Conservation (phyloP, 495 filamentous ascomycete species). For the Penicillium nucicola region DNA sequence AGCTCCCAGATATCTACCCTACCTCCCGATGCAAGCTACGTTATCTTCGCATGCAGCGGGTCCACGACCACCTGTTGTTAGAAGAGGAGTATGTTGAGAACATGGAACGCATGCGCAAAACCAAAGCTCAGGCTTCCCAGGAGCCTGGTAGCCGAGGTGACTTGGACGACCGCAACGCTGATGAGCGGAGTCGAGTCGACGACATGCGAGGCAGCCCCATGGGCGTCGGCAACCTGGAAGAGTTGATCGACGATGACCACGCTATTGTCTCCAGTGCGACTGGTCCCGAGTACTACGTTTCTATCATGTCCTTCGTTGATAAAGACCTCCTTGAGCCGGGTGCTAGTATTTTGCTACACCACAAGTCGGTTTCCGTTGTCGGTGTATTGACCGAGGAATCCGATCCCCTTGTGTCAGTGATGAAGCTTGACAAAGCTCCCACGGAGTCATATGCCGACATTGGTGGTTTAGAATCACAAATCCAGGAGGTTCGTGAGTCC, state of each 20-base stretch:
- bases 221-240: conserved; percentile 96
- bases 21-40: conserved; percentile 97
- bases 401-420: conserved; percentile 93
- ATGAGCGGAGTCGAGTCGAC: conserved; percentile 93
- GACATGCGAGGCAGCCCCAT: conserved; percentile 99
- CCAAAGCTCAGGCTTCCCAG: conserved; percentile 74
- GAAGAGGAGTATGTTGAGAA: conserved; percentile 99
- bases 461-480: conserved; percentile 90
- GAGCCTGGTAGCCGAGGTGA: conserved; percentile 48
- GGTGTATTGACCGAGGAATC: conserved; percentile 96
- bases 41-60: conserved; percentile 94
- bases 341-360: conserved; percentile 91
- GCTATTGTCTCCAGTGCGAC: conserved; percentile 98
- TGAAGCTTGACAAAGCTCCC: conserved; percentile 99
- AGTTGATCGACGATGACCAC: conserved; percentile 99
- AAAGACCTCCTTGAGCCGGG: conserved; percentile 97
- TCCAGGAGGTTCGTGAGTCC: conserved; percentile 96
- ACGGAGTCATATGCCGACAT: conserved; percentile 99
- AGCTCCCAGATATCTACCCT: conserved; percentile 89
- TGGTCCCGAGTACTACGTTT: conserved; percentile 98
- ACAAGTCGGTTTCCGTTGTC: conserved; percentile 97
- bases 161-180: conserved; percentile 71
- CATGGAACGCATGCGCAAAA: conserved; percentile 89
- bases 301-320: conserved; percentile 99
- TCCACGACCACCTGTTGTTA: conserved; percentile 94